phyloP scores from a whole-genome alignment of 495 filamentous ascomycete genomes.

The Glarea lozoyensis region DNA sequence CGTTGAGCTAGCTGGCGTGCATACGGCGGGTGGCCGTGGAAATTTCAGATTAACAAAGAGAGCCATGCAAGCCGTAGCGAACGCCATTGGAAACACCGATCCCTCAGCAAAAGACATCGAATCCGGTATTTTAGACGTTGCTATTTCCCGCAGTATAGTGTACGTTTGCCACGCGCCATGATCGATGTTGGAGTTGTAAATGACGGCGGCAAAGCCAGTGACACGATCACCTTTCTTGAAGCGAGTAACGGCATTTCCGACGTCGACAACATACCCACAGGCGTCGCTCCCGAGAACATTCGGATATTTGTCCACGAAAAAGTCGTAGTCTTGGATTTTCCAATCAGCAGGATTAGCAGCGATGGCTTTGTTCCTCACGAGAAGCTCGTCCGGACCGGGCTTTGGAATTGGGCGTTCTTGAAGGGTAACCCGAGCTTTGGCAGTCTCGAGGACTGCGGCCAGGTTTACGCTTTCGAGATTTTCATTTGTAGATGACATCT shows the following conservation, averaged over 20 bases:
- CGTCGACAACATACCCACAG: slow-evolving; percentile 39
- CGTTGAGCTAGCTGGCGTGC: background rate
- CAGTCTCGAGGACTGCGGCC: slow-evolving; percentile 3
- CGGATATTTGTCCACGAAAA: slow-evolving; percentile 29
- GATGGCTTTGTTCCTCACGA: slow-evolving; percentile 11
- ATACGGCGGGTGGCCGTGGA: slow-evolving; percentile 5
- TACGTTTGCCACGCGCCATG: slow-evolving; percentile 43
- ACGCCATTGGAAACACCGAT: slow-evolving; percentile 60
- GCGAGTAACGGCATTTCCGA: slow-evolving; percentile 32
- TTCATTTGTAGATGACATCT: too few relatives aligned
- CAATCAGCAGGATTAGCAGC: slow-evolving; percentile 9
- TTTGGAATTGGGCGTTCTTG: slow-evolving; percentile 4
- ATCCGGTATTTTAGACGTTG: slow-evolving; percentile 28
- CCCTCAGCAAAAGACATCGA: slow-evolving; percentile 60
- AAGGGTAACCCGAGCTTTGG: slow-evolving; percentile 1
- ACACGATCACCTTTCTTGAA: slow-evolving; percentile 42
- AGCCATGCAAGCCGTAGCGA: slow-evolving; percentile 57
- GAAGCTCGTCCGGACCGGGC: slow-evolving; percentile 3
- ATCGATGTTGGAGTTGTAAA: slow-evolving; percentile 31
- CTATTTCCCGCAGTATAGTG: slow-evolving; percentile 26
- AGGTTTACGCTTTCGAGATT: too few relatives aligned
- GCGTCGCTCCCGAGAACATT: slow-evolving; percentile 44
- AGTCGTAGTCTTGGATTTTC: slow-evolving; percentile 10
- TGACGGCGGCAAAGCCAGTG: slow-evolving; percentile 26
- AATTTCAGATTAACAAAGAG: slow-evolving; percentile 36